Conservation (phyloP, 2,329 filamentous ascomycete species). For the Aurifilum marmelostoma region DNA sequence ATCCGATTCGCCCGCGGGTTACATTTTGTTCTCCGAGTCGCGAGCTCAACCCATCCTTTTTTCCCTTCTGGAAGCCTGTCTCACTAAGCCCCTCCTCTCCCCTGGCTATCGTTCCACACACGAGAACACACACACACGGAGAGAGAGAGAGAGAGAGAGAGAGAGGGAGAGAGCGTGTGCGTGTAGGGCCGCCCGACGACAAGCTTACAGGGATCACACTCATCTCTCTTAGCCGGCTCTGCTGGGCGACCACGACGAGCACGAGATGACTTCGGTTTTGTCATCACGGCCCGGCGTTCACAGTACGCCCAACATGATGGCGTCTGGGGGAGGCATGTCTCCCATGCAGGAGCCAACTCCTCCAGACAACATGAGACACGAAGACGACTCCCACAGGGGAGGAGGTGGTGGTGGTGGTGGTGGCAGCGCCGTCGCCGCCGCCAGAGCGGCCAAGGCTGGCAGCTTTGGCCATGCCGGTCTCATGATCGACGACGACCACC, state of each 20-base stretch:
- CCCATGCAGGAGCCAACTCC: conserved; percentile 47
- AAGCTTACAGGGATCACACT: conserved; percentile 1
- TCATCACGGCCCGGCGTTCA: conserved; percentile 42
- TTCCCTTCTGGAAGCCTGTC: conserved; percentile 11
- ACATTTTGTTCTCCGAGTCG: conserved; percentile 13
- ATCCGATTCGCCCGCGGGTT: conserved; percentile 27
- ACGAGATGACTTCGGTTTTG: conserved; percentile 49
- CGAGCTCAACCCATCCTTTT: conserved; percentile 1
- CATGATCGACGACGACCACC: conserved; percentile 36
- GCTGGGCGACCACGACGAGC: conserved; percentile 33
- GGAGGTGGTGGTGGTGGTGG: too few relatives aligned
- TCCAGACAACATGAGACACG: conserved; percentile 45
- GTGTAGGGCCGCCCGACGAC: not conserved
- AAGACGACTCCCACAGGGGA: conserved; percentile 45
- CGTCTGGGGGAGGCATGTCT: conserved; percentile 46
- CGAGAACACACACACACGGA: too few relatives aligned
- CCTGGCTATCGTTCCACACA: conserved; percentile 22
- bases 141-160: not conserved
- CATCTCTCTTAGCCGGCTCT: conserved; percentile 1
- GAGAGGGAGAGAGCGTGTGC: not conserved
- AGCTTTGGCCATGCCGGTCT: conserved; percentile 40
- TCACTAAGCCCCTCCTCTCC: conserved; percentile 23
- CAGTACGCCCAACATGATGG: conserved; percentile 43
- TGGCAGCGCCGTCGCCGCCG: conserved; percentile 34
- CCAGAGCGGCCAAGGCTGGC: conserved; percentile 43